Percentiles rank a stretch among this genome's conserved stretches.
Conservation (phyloP, 2,329 filamentous ascomycete genomes). For the Sclerotinia trifoliorum region DNA sequence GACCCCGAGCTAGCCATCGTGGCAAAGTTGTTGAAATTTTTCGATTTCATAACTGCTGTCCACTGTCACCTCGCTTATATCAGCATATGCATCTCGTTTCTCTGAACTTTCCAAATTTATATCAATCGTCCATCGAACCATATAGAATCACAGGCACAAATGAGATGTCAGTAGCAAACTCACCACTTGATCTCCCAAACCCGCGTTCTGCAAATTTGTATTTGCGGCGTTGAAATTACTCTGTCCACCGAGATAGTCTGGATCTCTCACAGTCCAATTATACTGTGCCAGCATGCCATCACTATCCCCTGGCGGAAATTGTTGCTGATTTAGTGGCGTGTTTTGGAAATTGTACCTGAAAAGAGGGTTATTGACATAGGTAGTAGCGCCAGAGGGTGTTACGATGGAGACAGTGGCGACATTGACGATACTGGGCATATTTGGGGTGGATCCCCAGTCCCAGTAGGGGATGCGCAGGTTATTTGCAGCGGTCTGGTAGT, state of each 20-base stretch:
- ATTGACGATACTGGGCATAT: slow-evolving; percentile 43
- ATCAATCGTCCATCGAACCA: not conserved
- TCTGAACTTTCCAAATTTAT: not conserved
- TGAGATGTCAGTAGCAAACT: not conserved
- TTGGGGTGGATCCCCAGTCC: slow-evolving; percentile 48
- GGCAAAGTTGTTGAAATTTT: slow-evolving; percentile 44
- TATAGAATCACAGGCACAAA: not conserved
- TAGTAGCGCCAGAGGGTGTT: slow-evolving; percentile 27
- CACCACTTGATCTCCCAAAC: slow-evolving; percentile 31
- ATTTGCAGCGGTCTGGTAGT: slow-evolving; percentile 46
- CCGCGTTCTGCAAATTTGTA: slow-evolving; percentile 24
- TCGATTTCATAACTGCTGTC: slow-evolving; percentile 44
- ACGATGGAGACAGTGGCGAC: slow-evolving; percentile 39
- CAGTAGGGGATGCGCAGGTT: slow-evolving; percentile 49
- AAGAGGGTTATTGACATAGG: slow-evolving; percentile 50
- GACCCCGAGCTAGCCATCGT: slow-evolving; percentile 42
- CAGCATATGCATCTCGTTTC: not conserved
- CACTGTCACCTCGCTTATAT: slow-evolving; percentile 40
- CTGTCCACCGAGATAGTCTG: slow-evolving; percentile 22
- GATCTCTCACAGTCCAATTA: slow-evolving; percentile 41
- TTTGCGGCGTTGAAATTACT: slow-evolving; percentile 30
- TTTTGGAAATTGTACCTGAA: slow-evolving; percentile 51
- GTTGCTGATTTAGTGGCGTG: slow-evolving; percentile 39
- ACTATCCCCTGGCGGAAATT: slow-evolving; percentile 41
- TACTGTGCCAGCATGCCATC: slow-evolving; percentile 38